Evolutionary conservation across 225 moss, liverwort and hornwort species (phyloP).

Genomic region (Thuidium tamariscinum): DNA sequence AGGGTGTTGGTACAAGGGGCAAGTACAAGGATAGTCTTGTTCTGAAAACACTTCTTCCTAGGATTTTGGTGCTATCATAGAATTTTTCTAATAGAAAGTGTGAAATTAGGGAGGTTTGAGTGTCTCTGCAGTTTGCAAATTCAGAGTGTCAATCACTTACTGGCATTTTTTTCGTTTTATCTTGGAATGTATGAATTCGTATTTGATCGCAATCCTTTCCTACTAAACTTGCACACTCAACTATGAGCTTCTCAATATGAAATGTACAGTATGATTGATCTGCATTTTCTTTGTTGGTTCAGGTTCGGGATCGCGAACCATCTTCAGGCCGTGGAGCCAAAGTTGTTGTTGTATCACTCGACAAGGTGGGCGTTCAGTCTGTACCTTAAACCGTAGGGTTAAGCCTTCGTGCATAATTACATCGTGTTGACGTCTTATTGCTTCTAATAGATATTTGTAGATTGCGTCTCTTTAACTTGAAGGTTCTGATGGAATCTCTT

Average conservation of each 20-base stretch:
- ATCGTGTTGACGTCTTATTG: not conserved
- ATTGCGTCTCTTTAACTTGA: not conserved
- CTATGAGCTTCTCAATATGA: not conserved
- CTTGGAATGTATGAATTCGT: not conserved
- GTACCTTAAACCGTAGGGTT: not conserved
- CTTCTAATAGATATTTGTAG: not conserved
- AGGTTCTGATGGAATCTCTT: not conserved
- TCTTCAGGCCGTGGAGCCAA: constrained; percentile 89
- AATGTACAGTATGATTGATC: not conserved
- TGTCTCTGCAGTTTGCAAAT: not conserved
- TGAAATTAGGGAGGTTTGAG: not conserved
- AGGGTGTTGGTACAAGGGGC: not conserved
- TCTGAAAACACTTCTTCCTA: not conserved
- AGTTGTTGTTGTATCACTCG: constrained; percentile 92
- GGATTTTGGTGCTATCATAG: not conserved
- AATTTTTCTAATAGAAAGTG: not conserved
- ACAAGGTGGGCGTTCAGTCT: constrained; percentile 43
- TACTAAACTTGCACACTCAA: not conserved
- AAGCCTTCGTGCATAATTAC: not conserved
- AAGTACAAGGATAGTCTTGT: not conserved
- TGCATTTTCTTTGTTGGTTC: not conserved
- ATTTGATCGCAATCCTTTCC: not conserved
- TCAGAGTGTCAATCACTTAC: not conserved
- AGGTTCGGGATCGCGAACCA: constrained; percentile 95
- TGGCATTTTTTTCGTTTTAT: not conserved